Conservation (phyloP, 345 rosid genomes). For the Chamaenerion angustifolium region DNA sequence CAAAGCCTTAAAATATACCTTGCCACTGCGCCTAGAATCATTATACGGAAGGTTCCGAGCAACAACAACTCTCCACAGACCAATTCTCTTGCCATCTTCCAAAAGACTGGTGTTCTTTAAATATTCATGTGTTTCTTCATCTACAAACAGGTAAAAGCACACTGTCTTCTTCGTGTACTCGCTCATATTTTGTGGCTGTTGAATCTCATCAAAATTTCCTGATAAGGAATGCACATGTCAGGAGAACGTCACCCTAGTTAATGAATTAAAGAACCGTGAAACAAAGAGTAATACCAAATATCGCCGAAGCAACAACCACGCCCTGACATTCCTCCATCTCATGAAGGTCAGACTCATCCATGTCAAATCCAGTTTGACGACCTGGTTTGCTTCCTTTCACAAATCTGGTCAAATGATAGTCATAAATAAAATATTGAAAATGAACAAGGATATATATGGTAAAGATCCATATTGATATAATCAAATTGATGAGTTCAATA, state of each 20-base stretch:
- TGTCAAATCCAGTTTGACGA: slow-evolving; percentile 68
- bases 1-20: slow-evolving; percentile 33
- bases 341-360: slow-evolving; percentile 65
- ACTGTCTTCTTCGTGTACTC: slow-evolving; percentile 58
- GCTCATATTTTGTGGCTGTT: slow-evolving; percentile 76
- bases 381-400: slow-evolving; percentile 83
- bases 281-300: slow-evolving; percentile 50
- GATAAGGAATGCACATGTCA: slow-evolving; percentile 7
- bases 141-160: slow-evolving; percentile 92
- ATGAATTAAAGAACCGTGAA: not conserved
- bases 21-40: slow-evolving; percentile 91
- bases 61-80: slow-evolving; percentile 87
- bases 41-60: slow-evolving; percentile 74
- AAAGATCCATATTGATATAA: not conserved
- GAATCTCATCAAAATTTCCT: slow-evolving; percentile 89
- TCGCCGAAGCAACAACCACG: slow-evolving; percentile 90
- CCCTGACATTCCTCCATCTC: slow-evolving; percentile 84
- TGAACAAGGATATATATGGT: not conserved
- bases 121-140: slow-evolving; percentile 81
- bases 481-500: slow-evolving; percentile 4
- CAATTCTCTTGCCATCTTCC: slow-evolving; percentile 40
- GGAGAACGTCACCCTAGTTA: slow-evolving; percentile 7
- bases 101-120: slow-evolving; percentile 50
- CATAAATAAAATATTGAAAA: not conserved
- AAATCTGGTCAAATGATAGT: slow-evolving; percentile 36